These are phyloP conservation scores for Xylaria sp. DNA, from an alignment of 2,329 filamentous ascomycete genomes.

Conservation along the genomic window DNA sequence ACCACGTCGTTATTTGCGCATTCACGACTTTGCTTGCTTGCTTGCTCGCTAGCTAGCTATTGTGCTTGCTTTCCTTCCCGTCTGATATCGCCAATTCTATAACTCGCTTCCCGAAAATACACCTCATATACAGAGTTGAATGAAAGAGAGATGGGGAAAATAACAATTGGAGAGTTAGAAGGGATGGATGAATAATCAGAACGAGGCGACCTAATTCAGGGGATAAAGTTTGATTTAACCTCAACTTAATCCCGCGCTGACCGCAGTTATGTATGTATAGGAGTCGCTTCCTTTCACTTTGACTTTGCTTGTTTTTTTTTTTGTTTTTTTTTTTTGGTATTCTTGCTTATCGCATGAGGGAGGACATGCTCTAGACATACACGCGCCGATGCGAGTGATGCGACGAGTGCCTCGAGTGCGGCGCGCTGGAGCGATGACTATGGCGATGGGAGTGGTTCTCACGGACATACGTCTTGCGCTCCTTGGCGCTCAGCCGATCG, in stretches of 20 bases:
- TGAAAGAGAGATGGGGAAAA: not conserved
- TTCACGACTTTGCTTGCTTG: no score
- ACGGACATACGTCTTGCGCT: slow-evolving; percentile 46
- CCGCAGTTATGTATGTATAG: no score
- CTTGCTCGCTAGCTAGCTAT: no score
- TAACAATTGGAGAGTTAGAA: not conserved
- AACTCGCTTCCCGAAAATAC: slow-evolving; percentile 1
- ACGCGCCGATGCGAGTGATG: slow-evolving; percentile 56
- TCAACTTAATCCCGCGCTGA: no score
- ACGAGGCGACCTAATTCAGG: no score
- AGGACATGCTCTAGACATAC: slow-evolving; percentile 60
- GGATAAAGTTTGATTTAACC: no score
- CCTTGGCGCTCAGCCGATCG: slow-evolving; percentile 47
- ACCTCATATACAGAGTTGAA: slow-evolving; percentile 20
- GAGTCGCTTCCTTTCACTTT: no score
- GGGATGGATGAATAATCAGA: no score
- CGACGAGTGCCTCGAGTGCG: slow-evolving; percentile 49
- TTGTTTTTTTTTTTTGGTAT: no score
- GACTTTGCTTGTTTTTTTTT: no score
- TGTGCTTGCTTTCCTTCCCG: not conserved
- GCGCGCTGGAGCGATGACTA: slow-evolving; percentile 49
- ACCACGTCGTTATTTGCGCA: no score
- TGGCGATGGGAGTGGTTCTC: slow-evolving; percentile 57
- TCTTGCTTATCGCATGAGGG: no score
- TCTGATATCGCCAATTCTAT: slow-evolving; percentile 5